Evolutionary conservation across 1,284 basidiomycete species (phyloP).

Genomic region (Trichosporon coremiiforme): DNA sequence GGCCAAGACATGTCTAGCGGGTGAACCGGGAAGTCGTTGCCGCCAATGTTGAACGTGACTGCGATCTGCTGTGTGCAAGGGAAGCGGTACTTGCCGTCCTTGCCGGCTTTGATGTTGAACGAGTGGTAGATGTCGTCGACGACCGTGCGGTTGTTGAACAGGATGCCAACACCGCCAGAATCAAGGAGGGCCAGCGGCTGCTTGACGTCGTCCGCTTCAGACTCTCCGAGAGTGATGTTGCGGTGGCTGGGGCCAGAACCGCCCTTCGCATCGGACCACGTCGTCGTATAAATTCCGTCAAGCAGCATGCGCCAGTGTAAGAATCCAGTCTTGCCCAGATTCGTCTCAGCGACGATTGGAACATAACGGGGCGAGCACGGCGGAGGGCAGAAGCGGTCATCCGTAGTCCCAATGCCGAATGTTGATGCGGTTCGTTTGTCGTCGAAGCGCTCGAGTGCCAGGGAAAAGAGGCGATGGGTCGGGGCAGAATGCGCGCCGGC

Average conservation of each 20-base stretch:
- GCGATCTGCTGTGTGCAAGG: constrained; percentile 50
- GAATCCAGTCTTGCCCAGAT: constrained; percentile 47
- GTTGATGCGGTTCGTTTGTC: constrained; percentile 51
- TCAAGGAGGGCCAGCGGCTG: constrained; percentile 52
- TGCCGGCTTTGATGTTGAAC: constrained; percentile 41
- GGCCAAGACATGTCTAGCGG: constrained; percentile 55
- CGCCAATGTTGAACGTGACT: constrained; percentile 49
- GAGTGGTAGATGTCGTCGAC: constrained; percentile 50
- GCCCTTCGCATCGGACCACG: constrained; percentile 35
- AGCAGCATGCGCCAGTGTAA: constrained; percentile 50
- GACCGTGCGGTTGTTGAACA: constrained; percentile 42
- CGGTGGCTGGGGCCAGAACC: constrained; percentile 35
- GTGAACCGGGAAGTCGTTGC: constrained; percentile 46
- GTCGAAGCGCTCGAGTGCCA: constrained; percentile 50
- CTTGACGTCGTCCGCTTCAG: constrained; percentile 36
- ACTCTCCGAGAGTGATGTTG: constrained; percentile 39
- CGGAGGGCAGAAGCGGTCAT: constrained; percentile 39
- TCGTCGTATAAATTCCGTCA: constrained; percentile 39
- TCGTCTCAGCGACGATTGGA: constrained; percentile 49
- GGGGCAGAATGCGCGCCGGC: constrained; percentile 47
- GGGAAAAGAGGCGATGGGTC: constrained; percentile 47
- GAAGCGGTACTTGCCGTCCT: constrained; percentile 52
- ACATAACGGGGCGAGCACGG: constrained; percentile 48
- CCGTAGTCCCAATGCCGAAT: constrained; percentile 49
- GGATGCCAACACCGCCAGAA: constrained; percentile 52